Percentiles rank a stretch among this genome's conserved stretches.
These are phyloP conservation scores for Musa balbisiana DNA, from an alignment of 202 grass and related monocot species.

Conservation along the genomic window DNA sequence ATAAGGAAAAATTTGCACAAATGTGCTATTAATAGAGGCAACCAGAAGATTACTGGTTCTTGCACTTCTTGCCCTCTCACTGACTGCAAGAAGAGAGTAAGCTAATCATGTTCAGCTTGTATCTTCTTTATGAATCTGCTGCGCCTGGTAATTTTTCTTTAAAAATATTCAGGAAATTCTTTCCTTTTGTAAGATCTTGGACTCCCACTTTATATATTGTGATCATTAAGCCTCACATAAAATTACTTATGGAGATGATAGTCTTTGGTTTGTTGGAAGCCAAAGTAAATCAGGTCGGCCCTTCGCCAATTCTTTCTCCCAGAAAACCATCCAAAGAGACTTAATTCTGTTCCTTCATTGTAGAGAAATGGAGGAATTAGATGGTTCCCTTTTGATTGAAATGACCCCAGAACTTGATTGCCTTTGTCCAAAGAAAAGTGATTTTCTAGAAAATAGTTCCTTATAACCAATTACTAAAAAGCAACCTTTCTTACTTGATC, in stretches of 20 bases:
- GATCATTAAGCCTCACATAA: neutral
- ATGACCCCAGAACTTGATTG: neutral
- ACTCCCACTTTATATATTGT: neutral
- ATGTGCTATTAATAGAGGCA: neutral
- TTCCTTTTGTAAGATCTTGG: no score
- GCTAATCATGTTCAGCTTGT: neutral
- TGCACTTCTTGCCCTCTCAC: neutral
- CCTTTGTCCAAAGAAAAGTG: neutral
- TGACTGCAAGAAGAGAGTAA: neutral
- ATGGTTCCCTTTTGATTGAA: neutral
- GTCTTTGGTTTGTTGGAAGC: neutral
- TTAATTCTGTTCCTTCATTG: neutral
- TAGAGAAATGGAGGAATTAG: neutral
- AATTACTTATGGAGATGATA: neutral
- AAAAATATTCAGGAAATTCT: neutral
- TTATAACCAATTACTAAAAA: neutral
- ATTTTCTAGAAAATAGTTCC: neutral
- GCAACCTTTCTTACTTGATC: neutral
- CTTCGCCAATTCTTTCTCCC: neutral
- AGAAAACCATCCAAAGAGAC: neutral
- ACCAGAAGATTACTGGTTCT: neutral
- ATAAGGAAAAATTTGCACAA: neutral
- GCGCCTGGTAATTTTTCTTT: neutral
- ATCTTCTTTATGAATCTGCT: no score
- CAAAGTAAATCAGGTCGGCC: neutral